Conservation (phyloP, 2,329 filamentous ascomycete genomes). For the Clonostachys byssicola region DNA sequence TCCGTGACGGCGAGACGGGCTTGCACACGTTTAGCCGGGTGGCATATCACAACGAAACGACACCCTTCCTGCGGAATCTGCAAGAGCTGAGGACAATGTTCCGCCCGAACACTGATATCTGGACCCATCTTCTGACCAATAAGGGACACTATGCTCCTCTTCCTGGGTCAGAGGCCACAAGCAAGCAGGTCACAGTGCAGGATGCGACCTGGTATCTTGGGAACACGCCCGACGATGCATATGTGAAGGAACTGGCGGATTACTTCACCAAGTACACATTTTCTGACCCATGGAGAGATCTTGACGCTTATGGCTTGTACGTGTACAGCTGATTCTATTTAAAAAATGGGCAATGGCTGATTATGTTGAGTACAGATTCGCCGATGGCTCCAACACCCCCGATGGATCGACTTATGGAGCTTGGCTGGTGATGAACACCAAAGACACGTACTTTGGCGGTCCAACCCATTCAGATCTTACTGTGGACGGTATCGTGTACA, state of each 20-base stretch:
- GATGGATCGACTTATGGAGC: slow-evolving; percentile 52
- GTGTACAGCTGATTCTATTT: slow-evolving; percentile 4
- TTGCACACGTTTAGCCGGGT: slow-evolving; percentile 58
- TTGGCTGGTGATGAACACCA: slow-evolving; percentile 62
- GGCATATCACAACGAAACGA: slow-evolving; percentile 53
- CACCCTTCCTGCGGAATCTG: slow-evolving; percentile 50
- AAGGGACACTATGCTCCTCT: slow-evolving; percentile 47
- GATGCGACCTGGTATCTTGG: slow-evolving; percentile 61
- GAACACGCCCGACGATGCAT: slow-evolving; percentile 47
- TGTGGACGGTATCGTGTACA: slow-evolving; percentile 63
- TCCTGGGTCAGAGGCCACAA: slow-evolving; percentile 24
- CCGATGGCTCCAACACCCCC: slow-evolving; percentile 31
- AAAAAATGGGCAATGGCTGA: too few species aligned
- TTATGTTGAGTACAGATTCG: slow-evolving; percentile 14
- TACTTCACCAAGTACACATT: slow-evolving; percentile 68
- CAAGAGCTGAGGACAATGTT: slow-evolving; percentile 60
- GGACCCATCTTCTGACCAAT: slow-evolving; percentile 59
- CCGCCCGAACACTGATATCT: slow-evolving; percentile 53
- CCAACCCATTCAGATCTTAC: slow-evolving; percentile 59
- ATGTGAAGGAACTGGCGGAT: slow-evolving; percentile 49
- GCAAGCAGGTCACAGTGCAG: slow-evolving; percentile 46
- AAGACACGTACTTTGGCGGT: slow-evolving; percentile 58
- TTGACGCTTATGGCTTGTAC: slow-evolving; percentile 48
- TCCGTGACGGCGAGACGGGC: slow-evolving; percentile 58
- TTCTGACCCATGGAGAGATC: slow-evolving; percentile 51